These are phyloP conservation scores for Blastocystis hominis DNA, from an alignment of 352 stramenopile species.

Conservation along the genomic window DNA sequence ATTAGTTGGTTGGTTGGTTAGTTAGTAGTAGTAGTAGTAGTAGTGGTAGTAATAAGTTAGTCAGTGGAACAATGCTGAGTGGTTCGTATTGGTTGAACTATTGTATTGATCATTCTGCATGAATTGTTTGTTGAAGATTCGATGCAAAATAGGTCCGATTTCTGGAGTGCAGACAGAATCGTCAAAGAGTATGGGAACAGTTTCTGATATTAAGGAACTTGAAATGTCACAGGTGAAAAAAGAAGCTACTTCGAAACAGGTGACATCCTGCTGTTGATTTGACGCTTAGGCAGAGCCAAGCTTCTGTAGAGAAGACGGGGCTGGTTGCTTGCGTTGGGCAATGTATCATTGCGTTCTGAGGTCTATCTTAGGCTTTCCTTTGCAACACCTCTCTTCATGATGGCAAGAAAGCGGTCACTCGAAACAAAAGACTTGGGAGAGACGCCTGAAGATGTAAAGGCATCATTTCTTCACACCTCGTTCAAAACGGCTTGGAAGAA, in stretches of 20 bases:
- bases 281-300: background rate
- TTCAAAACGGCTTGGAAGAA: slow-evolving; percentile 4
- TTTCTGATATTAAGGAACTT: background rate
- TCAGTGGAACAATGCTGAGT: too few relatives aligned
- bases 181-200: background rate
- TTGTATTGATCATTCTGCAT: background rate
- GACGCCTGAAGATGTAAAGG: background rate
- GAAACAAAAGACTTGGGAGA: background rate
- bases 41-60: too few relatives aligned
- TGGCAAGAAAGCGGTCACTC: background rate
- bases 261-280: background rate
- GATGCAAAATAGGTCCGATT: background rate
- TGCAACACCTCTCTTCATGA: background rate
- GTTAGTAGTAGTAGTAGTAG: too few relatives aligned
- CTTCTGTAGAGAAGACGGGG: background rate
- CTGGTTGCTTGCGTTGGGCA: background rate
- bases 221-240: background rate
- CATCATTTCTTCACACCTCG: background rate
- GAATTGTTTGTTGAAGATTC: background rate
- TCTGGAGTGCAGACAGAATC: background rate
- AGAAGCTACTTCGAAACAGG: background rate
- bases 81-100: too few relatives aligned
- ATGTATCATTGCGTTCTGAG: background rate
- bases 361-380: background rate
- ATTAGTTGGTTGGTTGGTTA: too few relatives aligned